These are phyloP conservation scores for Aspergillus chevalieri DNA, from an alignment of 2,329 filamentous ascomycete species.

Conservation along the genomic window DNA sequence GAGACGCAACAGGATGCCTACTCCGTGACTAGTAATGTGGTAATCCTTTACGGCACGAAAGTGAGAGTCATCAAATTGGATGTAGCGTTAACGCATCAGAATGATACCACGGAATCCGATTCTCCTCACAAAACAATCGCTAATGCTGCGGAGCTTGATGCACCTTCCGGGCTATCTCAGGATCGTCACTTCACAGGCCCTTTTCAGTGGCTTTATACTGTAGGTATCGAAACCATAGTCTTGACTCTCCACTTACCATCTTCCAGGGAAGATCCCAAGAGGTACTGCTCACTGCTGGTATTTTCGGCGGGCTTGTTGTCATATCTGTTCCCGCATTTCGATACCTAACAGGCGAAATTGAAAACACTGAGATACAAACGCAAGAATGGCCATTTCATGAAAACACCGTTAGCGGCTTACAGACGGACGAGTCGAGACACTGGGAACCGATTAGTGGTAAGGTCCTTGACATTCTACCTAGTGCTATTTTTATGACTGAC, in stretches of 20 bases:
- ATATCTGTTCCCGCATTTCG: slow-evolving; percentile 13
- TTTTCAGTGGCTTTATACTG: slow-evolving; percentile 25
- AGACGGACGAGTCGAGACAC: slow-evolving; percentile 11
- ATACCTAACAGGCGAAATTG: slow-evolving; percentile 10
- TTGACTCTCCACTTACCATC: slow-evolving; percentile 4
- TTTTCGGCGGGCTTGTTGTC: slow-evolving; percentile 18
- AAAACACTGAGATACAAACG: slow-evolving; percentile 4
- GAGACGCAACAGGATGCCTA: slow-evolving; percentile 1
- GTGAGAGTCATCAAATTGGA: slow-evolving; percentile 22
- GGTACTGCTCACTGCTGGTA: slow-evolving; percentile 19
- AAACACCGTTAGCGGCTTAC: slow-evolving; percentile 4
- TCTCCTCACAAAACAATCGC: slow-evolving; percentile 6
- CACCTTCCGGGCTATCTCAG: slow-evolving; percentile 4
- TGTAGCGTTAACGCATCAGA: slow-evolving; percentile 7
- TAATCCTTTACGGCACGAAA: slow-evolving; percentile 22
- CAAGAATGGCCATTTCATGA: slow-evolving; percentile 19
- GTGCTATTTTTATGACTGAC: slow-evolving; percentile 8
- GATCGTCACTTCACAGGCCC: slow-evolving; percentile 24
- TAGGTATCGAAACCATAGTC: slow-evolving; percentile 14
- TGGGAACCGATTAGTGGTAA: slow-evolving; percentile 32
- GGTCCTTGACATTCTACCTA: neutral
- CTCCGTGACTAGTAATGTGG: slow-evolving; percentile 20
- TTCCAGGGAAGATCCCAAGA: slow-evolving; percentile 16
- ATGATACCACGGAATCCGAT: neutral
- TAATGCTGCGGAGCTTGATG: slow-evolving; percentile 9